Evolutionary conservation across 768 basidiomycete genomes (phyloP).

Genomic region (Lyophyllum atratum): DNA sequence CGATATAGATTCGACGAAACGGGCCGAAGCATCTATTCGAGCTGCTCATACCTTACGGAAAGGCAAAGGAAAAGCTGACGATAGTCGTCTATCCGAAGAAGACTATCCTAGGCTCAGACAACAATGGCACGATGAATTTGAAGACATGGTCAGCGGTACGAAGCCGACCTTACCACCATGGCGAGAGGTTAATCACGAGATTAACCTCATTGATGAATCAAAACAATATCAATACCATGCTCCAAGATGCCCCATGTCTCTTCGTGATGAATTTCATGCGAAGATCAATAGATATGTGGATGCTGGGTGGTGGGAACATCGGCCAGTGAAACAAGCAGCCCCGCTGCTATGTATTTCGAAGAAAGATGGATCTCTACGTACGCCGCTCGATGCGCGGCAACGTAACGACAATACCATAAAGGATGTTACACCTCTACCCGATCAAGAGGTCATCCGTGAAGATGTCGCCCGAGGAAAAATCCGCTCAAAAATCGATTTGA

Average conservation of each 20-base stretch:
- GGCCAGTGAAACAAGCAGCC: background rate
- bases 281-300: conserved; percentile 32
- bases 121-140: too few species aligned
- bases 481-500: background rate
- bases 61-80: too few species aligned
- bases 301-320: conserved; percentile 36
- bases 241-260: conserved; percentile 12
- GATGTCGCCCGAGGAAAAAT: background rate
- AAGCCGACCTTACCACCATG: conserved; percentile 30
- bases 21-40: too few species aligned
- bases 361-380: background rate
- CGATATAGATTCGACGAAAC: too few species aligned
- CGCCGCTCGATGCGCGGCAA: background rate
- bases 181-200: conserved; percentile 38
- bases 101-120: too few species aligned
- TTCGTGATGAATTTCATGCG: conserved; percentile 28
- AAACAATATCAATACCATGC: background rate
- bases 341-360: background rate
- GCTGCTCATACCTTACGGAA: too few species aligned
- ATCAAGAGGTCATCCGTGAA: background rate
- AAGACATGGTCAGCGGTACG: conserved; percentile 23
- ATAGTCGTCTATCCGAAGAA: too few species aligned
- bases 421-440: background rate
- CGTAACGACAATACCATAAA: background rate
- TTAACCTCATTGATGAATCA: conserved; percentile 27